phyloP scores from a whole-genome alignment of 139 green algal genomes.

The Micromonas commoda region DNA sequence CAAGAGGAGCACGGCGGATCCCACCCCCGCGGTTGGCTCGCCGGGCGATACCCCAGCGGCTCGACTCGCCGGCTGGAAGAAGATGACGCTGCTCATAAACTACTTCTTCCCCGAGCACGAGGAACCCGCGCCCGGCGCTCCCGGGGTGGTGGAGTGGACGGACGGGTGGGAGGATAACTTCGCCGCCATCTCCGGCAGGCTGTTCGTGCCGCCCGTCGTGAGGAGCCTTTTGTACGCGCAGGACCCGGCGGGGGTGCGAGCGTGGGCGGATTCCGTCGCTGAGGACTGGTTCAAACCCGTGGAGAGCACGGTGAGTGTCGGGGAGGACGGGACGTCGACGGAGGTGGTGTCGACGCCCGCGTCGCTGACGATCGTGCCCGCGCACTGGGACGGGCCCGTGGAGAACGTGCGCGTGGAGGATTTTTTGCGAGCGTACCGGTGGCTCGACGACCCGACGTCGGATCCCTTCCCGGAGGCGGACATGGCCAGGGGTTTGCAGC shows the following conservation, averaged over 20 bases:
- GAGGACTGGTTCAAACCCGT: not conserved
- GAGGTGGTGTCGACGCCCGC: not conserved
- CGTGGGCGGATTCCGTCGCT: not conserved
- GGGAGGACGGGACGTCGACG: not conserved
- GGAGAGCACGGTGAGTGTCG: not conserved
- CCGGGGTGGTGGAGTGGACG: conserved; percentile 6
- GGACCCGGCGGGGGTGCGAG: not conserved
- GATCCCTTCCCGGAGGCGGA: conserved; percentile 8
- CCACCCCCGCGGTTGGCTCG: too few relatives aligned
- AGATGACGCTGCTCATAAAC: conserved; percentile 5
- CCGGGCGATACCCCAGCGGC: too few relatives aligned
- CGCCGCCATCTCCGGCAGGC: not conserved
- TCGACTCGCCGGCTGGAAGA: too few relatives aligned
- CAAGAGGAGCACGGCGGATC: not conserved
- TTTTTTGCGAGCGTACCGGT: not conserved
- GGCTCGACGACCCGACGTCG: not conserved
- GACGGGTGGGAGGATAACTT: conserved; percentile 18
- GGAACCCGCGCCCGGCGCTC: not conserved
- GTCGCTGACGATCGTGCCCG: not conserved
- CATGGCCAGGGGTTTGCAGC: not conserved
- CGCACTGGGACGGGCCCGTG: conserved; percentile 20
- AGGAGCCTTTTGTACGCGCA: conserved; percentile 18
- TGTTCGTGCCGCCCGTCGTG: conserved; percentile 19
- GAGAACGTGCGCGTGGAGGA: not conserved
- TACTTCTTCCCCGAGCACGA: conserved; percentile 27